Base-by-base conservation (phyloP, 2,329 filamentous ascomycete species). In the Graphiopsis chlorocephala region DNA sequence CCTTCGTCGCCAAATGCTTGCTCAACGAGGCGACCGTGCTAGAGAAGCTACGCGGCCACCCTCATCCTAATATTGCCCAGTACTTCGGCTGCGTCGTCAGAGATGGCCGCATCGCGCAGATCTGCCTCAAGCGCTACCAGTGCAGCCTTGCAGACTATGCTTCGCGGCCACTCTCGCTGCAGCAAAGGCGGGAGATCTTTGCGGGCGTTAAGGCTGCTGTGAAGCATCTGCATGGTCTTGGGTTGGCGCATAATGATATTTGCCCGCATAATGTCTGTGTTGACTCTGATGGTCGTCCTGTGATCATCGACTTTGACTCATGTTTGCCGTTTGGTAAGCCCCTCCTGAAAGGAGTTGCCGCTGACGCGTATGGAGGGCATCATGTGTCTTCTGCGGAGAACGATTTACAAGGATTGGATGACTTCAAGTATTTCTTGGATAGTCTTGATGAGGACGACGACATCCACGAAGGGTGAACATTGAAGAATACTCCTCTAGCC, bases 281-380 rank as follows among this genome's bases (percentile, higher is more conserved):
- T 25, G 70, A 76, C 67, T 67, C 68, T 25, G 53, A 65, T 35
- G 72, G 73, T 20, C 66, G 66, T 6, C 70, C 77, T 8, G 69
- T 76, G 31, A 70, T 79, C 53, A 71, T 79, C 42, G 77, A 79
- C 65, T 78, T 76, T 66, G 77, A 75, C 56, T 75, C 75, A 31
- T 78, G 74, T 58, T 57, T 70, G 28, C 69, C 69, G 2, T 72
- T 75, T 57, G 74, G 75, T 4, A 45, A 72, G 61, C 20, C 58
- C 23, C 66, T 77, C 15, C 64, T 70, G 42, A 74, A 74, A 38
- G 73, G 71, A 4, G 69, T 69, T 15, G 72, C 68, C 11, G 61
- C 53, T 35, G 70, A 66, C 60, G 31, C 33, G n/a, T 53, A 52
- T 38, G 65, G 15, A 35, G 38, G 23, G 31, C 57, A 23, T 29